Conservation (phyloP, 257 asterid genomes). For the Primulina eburnea region DNA sequence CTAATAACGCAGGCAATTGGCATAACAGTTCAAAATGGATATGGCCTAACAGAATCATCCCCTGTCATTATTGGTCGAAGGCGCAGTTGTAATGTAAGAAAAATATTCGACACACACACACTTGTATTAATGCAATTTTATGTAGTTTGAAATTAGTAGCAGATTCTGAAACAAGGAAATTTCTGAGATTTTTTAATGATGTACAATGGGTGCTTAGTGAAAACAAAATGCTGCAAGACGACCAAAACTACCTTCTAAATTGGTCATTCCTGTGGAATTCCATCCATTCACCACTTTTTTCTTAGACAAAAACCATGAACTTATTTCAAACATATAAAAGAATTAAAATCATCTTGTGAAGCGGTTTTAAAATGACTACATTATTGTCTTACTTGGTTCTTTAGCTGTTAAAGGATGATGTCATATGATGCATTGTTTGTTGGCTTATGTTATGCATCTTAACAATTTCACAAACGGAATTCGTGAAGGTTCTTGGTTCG, state of each 20-base stretch:
- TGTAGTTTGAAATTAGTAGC: background rate
- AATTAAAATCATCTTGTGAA: background rate
- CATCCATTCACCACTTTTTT: too few species aligned
- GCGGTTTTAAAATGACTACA: background rate
- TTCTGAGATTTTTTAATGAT: background rate
- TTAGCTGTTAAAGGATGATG: slow-evolving; percentile 12
- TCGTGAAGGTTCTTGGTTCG: slow-evolving; percentile 82
- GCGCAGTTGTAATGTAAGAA: slow-evolving; percentile 61
- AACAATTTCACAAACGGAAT: slow-evolving; percentile 28
- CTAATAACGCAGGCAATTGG: slow-evolving; percentile 70
- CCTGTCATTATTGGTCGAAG: slow-evolving; percentile 87
- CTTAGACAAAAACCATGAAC: background rate
- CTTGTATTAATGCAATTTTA: background rate
- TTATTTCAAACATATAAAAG: background rate
- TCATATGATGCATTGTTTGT: slow-evolving; percentile 6
- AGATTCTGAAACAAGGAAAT: background rate
- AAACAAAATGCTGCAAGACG: too few species aligned
- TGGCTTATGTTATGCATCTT: slow-evolving; percentile 24
- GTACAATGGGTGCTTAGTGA: too few species aligned
- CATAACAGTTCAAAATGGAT: slow-evolving; percentile 78
- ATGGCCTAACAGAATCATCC: slow-evolving; percentile 89
- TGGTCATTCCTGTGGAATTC: too few species aligned
- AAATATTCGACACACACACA: background rate
- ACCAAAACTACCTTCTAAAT: too few species aligned
- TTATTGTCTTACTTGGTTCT: background rate